phyloP scores from a whole-genome alignment of 768 basidiomycete genomes.

The Leccinum olivaceopallidum region DNA sequence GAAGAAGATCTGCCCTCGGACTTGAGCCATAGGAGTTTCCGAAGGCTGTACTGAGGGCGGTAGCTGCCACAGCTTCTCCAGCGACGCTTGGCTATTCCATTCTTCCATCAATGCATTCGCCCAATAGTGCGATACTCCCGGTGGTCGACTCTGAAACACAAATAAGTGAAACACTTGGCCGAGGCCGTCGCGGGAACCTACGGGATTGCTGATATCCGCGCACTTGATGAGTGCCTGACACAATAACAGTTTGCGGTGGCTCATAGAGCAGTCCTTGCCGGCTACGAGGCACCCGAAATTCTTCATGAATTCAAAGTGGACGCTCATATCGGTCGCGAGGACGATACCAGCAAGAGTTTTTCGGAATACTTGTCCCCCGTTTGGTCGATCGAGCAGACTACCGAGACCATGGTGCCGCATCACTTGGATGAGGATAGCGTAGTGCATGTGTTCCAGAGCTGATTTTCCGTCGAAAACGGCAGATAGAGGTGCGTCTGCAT shows the following conservation, averaged over 20 bases:
- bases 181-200: slow-evolving; percentile 42
- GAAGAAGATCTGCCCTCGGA: slow-evolving; percentile 87
- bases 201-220: slow-evolving; percentile 98
- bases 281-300: slow-evolving; percentile 54
- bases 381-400: slow-evolving; percentile 59
- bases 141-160: slow-evolving; percentile 75
- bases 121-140: slow-evolving; percentile 91
- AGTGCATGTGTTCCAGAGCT: slow-evolving; percentile 92
- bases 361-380: slow-evolving; percentile 51
- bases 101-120: slow-evolving; percentile 85
- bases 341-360: slow-evolving; percentile 80
- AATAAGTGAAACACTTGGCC: slow-evolving; percentile 9
- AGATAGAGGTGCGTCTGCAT: slow-evolving; percentile 87
- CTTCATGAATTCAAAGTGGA: slow-evolving; percentile 83
- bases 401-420: slow-evolving; percentile 81
- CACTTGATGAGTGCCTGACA: slow-evolving; percentile 96
- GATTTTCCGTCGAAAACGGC: slow-evolving; percentile 88
- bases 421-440: slow-evolving; percentile 72
- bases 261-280: slow-evolving; percentile 40
- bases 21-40: slow-evolving; percentile 60
- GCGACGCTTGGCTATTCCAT: slow-evolving; percentile 87
- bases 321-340: slow-evolving; percentile 92
- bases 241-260: slow-evolving; percentile 61
- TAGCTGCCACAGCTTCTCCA: slow-evolving; percentile 78
- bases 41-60: slow-evolving; percentile 53